These are phyloP conservation scores for Ganoderma boninense DNA, from an alignment of 1,284 basidiomycete genomes.

Conservation along the genomic window DNA sequence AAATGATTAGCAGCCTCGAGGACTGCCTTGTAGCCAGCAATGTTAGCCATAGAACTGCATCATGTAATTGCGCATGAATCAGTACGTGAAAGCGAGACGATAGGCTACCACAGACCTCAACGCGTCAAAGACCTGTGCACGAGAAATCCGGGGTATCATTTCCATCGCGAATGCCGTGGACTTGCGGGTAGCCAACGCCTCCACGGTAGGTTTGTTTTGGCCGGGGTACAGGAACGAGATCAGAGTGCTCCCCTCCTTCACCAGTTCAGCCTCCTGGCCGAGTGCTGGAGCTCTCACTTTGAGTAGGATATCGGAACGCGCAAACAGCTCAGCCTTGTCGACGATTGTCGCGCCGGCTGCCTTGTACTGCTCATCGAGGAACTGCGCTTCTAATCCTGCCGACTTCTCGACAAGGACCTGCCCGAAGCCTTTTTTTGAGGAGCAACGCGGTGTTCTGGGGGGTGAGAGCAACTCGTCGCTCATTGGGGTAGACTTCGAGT, in stretches of 20 bases:
- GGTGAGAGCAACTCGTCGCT: constrained; percentile 82
- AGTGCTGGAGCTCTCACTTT: constrained; percentile 81
- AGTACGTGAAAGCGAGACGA: not conserved
- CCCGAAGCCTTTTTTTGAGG: constrained; percentile 84
- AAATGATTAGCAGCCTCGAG: constrained; percentile 88
- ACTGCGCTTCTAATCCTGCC: constrained; percentile 78
- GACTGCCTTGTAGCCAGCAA: constrained; percentile 88
- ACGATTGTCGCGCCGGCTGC: constrained; percentile 82
- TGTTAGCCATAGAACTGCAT: constrained; percentile 87
- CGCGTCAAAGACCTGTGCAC: constrained; percentile 88
- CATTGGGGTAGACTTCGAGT: constrained; percentile 76
- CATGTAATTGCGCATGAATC: not conserved
- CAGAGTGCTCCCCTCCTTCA: constrained; percentile 78
- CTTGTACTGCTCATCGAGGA: constrained; percentile 79
- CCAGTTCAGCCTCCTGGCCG: constrained; percentile 63
- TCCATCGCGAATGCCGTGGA: constrained; percentile 84
- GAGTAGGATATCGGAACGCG: constrained; percentile 76
- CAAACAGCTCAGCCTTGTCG: constrained; percentile 68
- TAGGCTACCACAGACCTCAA: constrained; percentile 61
- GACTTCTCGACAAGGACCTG: constrained; percentile 76
- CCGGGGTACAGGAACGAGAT: constrained; percentile 87
- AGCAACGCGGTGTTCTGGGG: constrained; percentile 78
- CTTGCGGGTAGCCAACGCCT: constrained; percentile 67
- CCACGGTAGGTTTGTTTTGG: constrained; percentile 79
- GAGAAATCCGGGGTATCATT: constrained; percentile 87